Base-by-base conservation (phyloP, 805 yeast genomes). In the Candida montana region DNA sequence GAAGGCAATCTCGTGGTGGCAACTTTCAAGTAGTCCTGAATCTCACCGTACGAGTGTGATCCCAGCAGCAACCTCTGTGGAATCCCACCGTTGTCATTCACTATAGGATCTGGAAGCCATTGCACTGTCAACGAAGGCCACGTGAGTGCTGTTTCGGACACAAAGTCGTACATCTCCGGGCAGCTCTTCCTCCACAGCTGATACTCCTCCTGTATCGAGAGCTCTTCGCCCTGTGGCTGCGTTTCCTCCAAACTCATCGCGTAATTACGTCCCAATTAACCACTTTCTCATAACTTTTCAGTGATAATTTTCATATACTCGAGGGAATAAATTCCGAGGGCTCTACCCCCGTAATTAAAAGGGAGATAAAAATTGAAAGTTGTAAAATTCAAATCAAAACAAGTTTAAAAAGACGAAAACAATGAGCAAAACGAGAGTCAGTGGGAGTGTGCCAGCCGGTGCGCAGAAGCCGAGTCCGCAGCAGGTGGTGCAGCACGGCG, bases 81-180 rank as follows among this genome's bases (percentile, higher is more conserved):
- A 11, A 69, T 63, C 0, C 41, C 35, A 2, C 39, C 52, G 6
- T 31, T 38, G 19, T 35, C 59, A 4, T 37, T 29, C 1, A 39
- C 42, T 39, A 47, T 36, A 43, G 53, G 43, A 41, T 64, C 65
- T 0, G 89, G 90, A 7, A 82, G 59, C 90, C 93, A 85, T 60
- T 85, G 86, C 5, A 83, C 72, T 1, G 91, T 81, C 37, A 85
- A 66, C 3, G 90, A 80, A 2, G 95, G 95, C 95, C 95, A 85
- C 11, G 81, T 75, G 34, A 85, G 63, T 3, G 83, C 86, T 0
- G 91, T 82, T 55, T 85, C 93, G 37, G 83, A 77, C 26, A 85
- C 87, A 57, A 81, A 84, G 52, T 84, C 89, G 51, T 85, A 85
- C 93, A 85, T 83, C 51, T 72, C 78, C 11, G 85, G 81, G 49